Base-by-base conservation (phyloP, 2,329 filamentous ascomycete species). In the Clonostachys byssicola region DNA sequence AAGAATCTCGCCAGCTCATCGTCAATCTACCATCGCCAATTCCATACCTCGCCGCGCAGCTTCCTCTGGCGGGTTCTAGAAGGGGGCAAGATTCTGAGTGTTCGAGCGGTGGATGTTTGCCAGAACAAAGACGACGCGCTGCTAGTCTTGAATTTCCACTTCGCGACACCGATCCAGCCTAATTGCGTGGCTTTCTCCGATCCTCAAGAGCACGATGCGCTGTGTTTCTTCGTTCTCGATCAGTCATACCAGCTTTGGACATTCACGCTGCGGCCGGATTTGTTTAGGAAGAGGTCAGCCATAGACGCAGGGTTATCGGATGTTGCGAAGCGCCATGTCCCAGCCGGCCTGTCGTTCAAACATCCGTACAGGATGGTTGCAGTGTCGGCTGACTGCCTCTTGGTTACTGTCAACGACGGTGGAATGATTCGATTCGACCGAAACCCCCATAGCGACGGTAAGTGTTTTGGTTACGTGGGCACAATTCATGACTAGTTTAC, bases 11-110 rank as follows among this genome's bases (percentile, higher is more conserved):
- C 92, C 23, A 85, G 77, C 3, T 81, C 91, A 34, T 86, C 89
- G 30, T 90, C 89, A 3, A 78, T 97, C 47, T 96, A 89, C 71
- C 91, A 95, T 66, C 84, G 94, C 47, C 80, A 81, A 64, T 80
- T 86, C 64, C 82, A 87, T 60, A 75, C 80, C 53, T 85, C 86
- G 53, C 94, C 94, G 38, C 85, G 88, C 61, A 89, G 83, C 66
- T 95, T 97, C 62, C 77, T 96, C 43, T 99, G 94, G 94, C 83
- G 92, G 56, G 78, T 97, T 38, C 71, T 96, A 51, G 87, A 95
- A 60, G 83, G 89, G 58, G 83, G 84, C 59, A 88, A 81, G 55
- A 75, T 90, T 52, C 75, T 99, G 56, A 92, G 94, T 68, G 77
- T 99, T 44, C 87, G 89, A 60, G 85, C 83, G 39, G 83, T 89